These are phyloP conservation scores for Fraxinus sp. DNA, from an alignment of 305 asterid genomes.

Conservation along the genomic window DNA sequence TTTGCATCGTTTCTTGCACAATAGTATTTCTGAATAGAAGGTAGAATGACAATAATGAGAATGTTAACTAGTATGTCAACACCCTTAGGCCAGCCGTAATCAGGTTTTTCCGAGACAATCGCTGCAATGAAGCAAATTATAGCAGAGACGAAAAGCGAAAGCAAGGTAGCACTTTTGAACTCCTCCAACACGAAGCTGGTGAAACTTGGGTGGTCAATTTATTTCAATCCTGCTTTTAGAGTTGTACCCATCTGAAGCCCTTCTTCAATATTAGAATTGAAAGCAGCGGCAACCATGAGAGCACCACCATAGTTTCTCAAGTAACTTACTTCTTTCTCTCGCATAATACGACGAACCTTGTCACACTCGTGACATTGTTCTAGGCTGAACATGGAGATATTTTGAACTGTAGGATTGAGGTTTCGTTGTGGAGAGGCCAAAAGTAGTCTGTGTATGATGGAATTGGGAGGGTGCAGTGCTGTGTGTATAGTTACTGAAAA, in stretches of 20 bases:
- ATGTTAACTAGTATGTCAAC: neutral
- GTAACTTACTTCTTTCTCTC: neutral
- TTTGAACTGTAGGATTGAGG: too few species aligned
- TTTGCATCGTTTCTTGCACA: neutral
- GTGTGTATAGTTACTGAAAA: too few species aligned
- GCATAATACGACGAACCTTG: too few species aligned
- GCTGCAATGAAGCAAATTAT: neutral
- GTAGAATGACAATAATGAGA: neutral
- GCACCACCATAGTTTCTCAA: neutral
- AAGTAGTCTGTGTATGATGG: too few species aligned
- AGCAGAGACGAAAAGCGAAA: neutral
- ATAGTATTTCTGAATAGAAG: neutral
- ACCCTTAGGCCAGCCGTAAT: neutral
- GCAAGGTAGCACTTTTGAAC: neutral
- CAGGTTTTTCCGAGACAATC: neutral
- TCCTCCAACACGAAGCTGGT: neutral
- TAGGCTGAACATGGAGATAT: too few species aligned
- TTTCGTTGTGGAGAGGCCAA: too few species aligned
- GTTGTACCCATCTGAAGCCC: neutral
- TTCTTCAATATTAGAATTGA: neutral
- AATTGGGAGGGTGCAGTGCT: too few species aligned
- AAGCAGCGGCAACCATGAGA: neutral
- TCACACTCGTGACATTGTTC: too few species aligned
- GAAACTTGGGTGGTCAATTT: neutral
- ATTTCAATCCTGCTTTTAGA: neutral